Base-by-base conservation (phyloP, 192 early-diverging fungal species). In the Tieghemiomyces parasiticus region DNA sequence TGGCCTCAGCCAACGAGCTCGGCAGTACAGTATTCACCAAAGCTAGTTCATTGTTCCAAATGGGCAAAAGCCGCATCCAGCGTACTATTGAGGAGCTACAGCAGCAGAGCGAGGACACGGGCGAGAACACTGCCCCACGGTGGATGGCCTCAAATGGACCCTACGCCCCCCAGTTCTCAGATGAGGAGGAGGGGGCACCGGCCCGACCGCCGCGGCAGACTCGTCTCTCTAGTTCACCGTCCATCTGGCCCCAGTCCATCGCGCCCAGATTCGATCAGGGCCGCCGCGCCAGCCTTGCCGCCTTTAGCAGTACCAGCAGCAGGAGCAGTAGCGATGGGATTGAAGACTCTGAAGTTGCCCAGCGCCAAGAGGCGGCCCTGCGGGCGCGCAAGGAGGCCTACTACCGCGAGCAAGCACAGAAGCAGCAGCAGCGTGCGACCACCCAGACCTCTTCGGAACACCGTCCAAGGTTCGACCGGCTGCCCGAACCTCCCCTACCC, bases 1-100 rank as follows among this genome's bases (percentile, higher is more conserved):
- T 76, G 16, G 65, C 74, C 16, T 63, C 65, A 0, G 74, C 74
- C 1, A 76, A 72, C 49, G 74, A 73, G 58, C 34, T 76, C 20
- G 71, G 74, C 0, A 60, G 65, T 3, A 66, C 30, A 26, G 63
- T 76, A 56, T 69, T 69, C 65, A 69, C 72, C 58, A 71, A 76
- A 64, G 74, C 74, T 20, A 71, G 69, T 44, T 69, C 74, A 58
- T 69, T 68, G 69, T 70, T 76, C 61, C 62, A 68, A 22, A 70
- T 69, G 35, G 74, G 74, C 50, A 76, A 76, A 44, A 67, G 19
- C 32, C 55, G 55, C 2, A 38, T 58, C 24, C 55, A 58, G 26
- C 55, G 33, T n/a, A 58, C 55, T 28, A 38, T 58, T 58, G 55
- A 58, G 55, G 55, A 58, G n/a, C 32, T 58, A 12, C 55, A 58